Evolutionary conservation across 768 basidiomycete species (phyloP).

Genomic region (Termitomyces sp.): DNA sequence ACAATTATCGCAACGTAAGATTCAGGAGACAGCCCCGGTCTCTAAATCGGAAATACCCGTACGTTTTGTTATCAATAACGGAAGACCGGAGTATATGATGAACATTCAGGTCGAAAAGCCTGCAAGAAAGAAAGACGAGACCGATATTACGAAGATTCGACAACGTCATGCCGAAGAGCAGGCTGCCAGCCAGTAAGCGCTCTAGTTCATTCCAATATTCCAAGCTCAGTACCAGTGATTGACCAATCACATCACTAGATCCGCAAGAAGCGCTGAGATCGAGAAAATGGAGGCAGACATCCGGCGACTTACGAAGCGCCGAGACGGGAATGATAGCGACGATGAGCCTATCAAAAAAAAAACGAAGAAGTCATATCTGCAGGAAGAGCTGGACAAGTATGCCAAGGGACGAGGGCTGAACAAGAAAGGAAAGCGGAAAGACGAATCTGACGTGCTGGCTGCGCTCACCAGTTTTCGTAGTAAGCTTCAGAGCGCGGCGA

Average conservation of each 20-base stretch:
- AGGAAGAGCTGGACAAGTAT: conserved; percentile 82
- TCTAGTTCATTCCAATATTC: neutral
- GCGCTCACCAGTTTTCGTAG: conserved; percentile 66
- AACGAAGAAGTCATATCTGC: conserved; percentile 64
- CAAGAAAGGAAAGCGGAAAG: conserved; percentile 49
- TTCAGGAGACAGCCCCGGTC: neutral
- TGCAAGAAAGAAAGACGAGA: conserved; percentile 35
- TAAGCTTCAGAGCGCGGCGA: conserved; percentile 47
- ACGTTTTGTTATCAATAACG: neutral
- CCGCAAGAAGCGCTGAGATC: conserved; percentile 68
- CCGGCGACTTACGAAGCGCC: conserved; percentile 64
- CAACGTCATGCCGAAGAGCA: conserved; percentile 73
- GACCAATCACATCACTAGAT: conserved; percentile 29
- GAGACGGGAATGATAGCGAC: conserved; percentile 52
- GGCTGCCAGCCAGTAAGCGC: conserved; percentile 50
- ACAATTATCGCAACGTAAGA: conserved; percentile 7
- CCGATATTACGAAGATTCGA: conserved; percentile 67
- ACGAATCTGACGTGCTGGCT: conserved; percentile 69
- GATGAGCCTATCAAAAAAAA: conserved; percentile 58
- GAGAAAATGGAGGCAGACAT: conserved; percentile 88
- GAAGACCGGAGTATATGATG: neutral
- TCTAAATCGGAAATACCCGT: conserved; percentile 4
- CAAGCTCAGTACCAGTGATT: neutral
- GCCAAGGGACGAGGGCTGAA: conserved; percentile 56
- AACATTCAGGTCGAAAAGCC: conserved; percentile 7